Evolutionary conservation across 2,329 filamentous ascomycete species (phyloP).

Genomic region (Xylaria sp.): DNA sequence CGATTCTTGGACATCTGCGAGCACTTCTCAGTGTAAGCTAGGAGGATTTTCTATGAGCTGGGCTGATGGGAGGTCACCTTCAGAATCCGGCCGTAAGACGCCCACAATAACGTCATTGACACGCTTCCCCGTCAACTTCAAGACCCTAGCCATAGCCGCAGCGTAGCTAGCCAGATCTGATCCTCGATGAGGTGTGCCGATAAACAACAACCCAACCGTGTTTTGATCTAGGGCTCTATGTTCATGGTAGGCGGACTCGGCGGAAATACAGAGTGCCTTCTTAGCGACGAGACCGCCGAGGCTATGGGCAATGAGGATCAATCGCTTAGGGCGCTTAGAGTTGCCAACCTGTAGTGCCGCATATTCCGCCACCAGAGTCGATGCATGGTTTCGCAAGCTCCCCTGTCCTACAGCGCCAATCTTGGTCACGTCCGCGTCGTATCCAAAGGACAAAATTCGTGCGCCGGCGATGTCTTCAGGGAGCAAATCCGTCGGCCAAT

Average conservation of each 20-base stretch:
- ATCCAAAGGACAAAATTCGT: background rate
- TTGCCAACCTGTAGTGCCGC: background rate
- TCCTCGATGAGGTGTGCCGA: background rate
- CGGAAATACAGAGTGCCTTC: background rate
- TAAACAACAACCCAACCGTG: background rate
- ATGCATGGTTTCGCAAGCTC: constrained; percentile 12
- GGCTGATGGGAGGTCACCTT: background rate
- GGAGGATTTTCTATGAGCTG: background rate
- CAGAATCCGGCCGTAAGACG: background rate
- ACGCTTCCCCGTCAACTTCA: background rate
- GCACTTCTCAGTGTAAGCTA: background rate
- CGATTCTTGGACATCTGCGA: background rate
- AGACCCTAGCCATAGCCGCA: background rate
- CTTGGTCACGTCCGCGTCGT: constrained; percentile 9
- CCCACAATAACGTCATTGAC: background rate
- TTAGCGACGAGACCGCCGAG: constrained; percentile 6
- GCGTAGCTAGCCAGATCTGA: constrained; percentile 1
- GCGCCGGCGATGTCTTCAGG: background rate
- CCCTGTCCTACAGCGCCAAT: background rate
- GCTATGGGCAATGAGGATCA: background rate
- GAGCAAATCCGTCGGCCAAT: constrained; percentile 1
- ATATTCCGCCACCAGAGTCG: constrained; percentile 4
- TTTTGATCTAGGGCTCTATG: background rate
- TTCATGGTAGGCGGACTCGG: background rate
- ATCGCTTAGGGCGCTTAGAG: background rate